Evolutionary conservation across 192 early-diverging fungal species (phyloP).

Genomic region (Coemansia sp.): DNA sequence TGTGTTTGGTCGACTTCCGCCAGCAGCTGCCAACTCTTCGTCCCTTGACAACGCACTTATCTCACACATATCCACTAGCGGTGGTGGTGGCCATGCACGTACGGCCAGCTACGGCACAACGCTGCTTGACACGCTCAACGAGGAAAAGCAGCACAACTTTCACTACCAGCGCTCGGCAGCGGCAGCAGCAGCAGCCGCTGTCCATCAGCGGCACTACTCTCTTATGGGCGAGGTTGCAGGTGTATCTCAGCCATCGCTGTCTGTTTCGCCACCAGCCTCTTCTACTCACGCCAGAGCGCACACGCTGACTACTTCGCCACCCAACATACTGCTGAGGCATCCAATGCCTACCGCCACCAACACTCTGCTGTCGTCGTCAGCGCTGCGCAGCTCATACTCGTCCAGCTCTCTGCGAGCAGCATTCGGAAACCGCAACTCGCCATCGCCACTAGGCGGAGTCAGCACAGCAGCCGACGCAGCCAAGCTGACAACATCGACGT

Average conservation of each 20-base stretch:
- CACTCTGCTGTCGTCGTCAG: conserved; percentile 27
- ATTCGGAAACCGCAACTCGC: conserved; percentile 41
- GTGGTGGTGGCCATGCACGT: conserved; percentile 32
- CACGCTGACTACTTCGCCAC: conserved; percentile 29
- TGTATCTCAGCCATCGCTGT: neutral
- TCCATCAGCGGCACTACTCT: conserved; percentile 27
- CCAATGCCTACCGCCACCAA: conserved; percentile 5
- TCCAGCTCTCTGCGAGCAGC: conserved; percentile 44
- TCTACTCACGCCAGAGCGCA: conserved; percentile 25
- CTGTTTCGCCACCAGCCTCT: conserved; percentile 24
- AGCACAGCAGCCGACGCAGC: neutral
- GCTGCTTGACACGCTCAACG: conserved; percentile 51
- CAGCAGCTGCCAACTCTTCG: neutral
- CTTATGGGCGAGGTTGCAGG: conserved; percentile 9
- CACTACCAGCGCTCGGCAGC: conserved; percentile 1
- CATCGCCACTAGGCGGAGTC: conserved; percentile 16
- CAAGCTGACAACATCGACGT: no score
- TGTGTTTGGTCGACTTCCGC: conserved; percentile 14
- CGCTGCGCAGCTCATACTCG: conserved; percentile 53
- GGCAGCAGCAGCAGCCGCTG: neutral
- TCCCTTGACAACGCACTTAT: conserved; percentile 8
- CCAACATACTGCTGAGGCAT: conserved; percentile 4
- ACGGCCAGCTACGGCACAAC: conserved; percentile 52
- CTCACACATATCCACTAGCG: conserved; percentile 1
- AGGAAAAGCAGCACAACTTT: conserved; percentile 21